Percentiles rank a stretch among this genome's conserved stretches.
Evolutionary conservation across 176 grass and related monocot genomes (phyloP).

Genomic region (Calamus simplicifolius): DNA sequence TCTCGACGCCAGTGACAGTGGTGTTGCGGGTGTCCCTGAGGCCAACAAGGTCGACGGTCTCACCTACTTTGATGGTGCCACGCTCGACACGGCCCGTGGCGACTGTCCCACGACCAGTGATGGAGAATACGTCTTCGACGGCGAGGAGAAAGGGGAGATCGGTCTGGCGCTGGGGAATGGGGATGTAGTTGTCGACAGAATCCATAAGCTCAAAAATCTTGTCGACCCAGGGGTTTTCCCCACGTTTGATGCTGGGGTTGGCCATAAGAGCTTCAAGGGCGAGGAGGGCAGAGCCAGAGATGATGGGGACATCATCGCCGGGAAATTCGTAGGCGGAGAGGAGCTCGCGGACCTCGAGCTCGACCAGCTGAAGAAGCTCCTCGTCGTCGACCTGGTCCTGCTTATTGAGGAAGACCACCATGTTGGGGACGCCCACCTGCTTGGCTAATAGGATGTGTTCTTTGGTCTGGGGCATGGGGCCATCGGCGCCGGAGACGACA

Average conservation of each 20-base stretch:
- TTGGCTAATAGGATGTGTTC: constrained; percentile 99
- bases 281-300: constrained; percentile 8
- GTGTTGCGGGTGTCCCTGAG: constrained; percentile 11
- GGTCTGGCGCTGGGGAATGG: constrained; percentile 11
- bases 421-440: constrained; percentile 90
- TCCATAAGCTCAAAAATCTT: constrained; percentile 12
- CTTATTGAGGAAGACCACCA: constrained; percentile 98
- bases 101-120: constrained; percentile 11
- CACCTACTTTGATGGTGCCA: constrained; percentile 4
- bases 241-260: constrained; percentile 12
- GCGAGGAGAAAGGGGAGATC: constrained; percentile 13
- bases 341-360: constrained; percentile 60
- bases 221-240: constrained; percentile 9
- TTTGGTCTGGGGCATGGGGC: constrained; percentile 99
- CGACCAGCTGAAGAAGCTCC: constrained; percentile 91
- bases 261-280: constrained; percentile 15
- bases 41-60: constrained; percentile 6
- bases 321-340: constrained; percentile 12
- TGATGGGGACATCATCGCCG: constrained; percentile 6
- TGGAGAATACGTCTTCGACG: constrained; percentile 13
- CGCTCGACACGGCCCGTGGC: constrained; percentile 10
- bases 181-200: constrained; percentile 11
- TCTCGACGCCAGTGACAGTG: constrained; percentile 15
- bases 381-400: constrained; percentile 98
- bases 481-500: constrained; percentile 86